phyloP scores from a whole-genome alignment of 2,329 filamentous ascomycete genomes.

The Ramularia collo-cygni region DNA sequence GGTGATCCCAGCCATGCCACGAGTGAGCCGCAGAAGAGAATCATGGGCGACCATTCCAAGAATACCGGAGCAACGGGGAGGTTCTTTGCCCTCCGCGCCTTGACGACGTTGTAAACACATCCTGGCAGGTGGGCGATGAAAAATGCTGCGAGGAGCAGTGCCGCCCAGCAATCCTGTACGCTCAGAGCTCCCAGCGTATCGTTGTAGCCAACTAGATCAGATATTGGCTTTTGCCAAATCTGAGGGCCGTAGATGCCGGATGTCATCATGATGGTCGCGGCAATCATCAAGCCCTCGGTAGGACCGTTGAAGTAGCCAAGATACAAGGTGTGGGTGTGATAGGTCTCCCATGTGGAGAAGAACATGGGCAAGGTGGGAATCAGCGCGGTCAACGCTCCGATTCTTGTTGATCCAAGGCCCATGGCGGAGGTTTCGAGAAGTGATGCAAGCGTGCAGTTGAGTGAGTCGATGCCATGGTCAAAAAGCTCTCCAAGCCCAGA shows the following conservation, averaged over 20 bases:
- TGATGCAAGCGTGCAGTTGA: conserved; percentile 93
- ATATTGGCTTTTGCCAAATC: conserved; percentile 75
- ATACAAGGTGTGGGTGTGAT: conserved; percentile 95
- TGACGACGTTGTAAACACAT: conserved; percentile 78
- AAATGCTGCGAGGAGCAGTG: conserved; percentile 43
- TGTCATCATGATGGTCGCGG: conserved; percentile 74
- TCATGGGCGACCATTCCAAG: conserved; percentile 88
- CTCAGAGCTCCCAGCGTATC: conserved; percentile 60
- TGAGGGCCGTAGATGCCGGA: conserved; percentile 83
- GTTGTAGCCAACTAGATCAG: conserved; percentile 56
- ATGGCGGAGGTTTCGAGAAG: conserved; percentile 88
- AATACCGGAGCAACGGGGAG: conserved; percentile 77
- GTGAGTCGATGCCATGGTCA: conserved; percentile 95
- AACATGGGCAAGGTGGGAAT: conserved; percentile 95
- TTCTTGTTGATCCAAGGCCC: conserved; percentile 75
- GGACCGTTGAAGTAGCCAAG: conserved; percentile 95
- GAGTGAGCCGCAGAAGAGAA: conserved; percentile 68
- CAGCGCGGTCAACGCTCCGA: conserved; percentile 85
- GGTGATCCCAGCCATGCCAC: conserved; percentile 85
- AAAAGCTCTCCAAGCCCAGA: conserved; percentile 94
- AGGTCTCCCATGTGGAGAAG: conserved; percentile 99
- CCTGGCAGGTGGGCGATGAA: conserved; percentile 67
- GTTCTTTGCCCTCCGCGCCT: conserved; percentile 63
- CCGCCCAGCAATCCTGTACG: conserved; percentile 85
- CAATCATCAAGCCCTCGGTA: conserved; percentile 88